phyloP scores from a whole-genome alignment of 2,329 filamentous ascomycete species.

The Immersiporthe knoxdaviesiana region DNA sequence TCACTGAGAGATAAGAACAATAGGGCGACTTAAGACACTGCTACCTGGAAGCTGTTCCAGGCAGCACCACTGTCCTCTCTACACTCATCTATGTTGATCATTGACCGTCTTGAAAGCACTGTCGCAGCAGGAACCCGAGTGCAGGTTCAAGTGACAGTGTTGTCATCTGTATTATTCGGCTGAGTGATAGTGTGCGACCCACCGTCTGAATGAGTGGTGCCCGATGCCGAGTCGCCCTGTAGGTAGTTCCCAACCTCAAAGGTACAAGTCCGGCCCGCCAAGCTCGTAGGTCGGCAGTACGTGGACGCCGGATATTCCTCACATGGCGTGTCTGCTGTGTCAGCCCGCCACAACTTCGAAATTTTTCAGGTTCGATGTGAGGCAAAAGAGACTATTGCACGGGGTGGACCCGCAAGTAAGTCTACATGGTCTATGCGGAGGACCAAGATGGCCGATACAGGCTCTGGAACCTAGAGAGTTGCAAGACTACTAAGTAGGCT shows the following conservation, averaged over 20 bases:
- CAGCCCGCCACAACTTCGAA: background rate
- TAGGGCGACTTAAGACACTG: background rate
- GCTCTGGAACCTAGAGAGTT: background rate
- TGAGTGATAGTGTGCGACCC: background rate
- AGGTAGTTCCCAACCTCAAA: constrained; percentile 11
- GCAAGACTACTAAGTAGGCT: background rate
- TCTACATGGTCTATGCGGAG: background rate
- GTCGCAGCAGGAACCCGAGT: background rate
- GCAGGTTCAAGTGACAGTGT: background rate
- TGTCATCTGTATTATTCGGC: background rate
- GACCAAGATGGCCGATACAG: background rate
- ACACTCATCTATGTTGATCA: background rate
- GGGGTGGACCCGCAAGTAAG: background rate
- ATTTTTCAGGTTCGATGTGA: background rate
- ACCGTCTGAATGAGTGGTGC: background rate
- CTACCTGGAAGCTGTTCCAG: background rate
- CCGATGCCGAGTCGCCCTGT: background rate
- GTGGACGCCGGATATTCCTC: background rate
- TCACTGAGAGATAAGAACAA: background rate
- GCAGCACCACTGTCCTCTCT: background rate
- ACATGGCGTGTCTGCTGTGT: background rate
- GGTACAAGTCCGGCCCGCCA: constrained; percentile 6
- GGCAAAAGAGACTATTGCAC: background rate
- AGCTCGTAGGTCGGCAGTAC: constrained; percentile 5
- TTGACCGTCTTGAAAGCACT: constrained; percentile 5